Base-by-base conservation (phyloP, 2,329 filamentous ascomycete species). In the Ceratocystis cacaofunesta region DNA sequence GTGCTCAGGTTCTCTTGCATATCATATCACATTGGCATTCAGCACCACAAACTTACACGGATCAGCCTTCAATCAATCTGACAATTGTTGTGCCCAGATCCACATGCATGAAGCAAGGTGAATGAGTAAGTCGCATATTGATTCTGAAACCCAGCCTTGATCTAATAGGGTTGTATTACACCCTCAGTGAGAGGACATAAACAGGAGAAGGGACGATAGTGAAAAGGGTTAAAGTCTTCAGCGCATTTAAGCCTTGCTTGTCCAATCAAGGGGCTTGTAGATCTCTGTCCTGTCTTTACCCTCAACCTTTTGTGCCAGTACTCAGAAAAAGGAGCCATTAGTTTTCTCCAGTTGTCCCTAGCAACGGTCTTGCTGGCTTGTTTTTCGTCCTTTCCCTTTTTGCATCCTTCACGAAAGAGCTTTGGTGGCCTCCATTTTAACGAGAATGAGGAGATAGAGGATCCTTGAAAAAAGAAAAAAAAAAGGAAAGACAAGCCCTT, bases 361-460 rank as follows among this genome's bases (percentile, higher is more conserved):
- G 10, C 52, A 57, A 57, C 52, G 52, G 52, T 17, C 52, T 25
- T 12, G 52, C 22, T 57, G 52, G 28, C 52, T 25, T 57, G 52
- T 7, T 5, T 28, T 30, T 30, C 32, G 52, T 5, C 5, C 22
- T 28, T 30, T 57, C 28, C 52, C 52, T 32, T 57, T 57, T 30
- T 57, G 48, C 48, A 50, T 57, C 52, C 52, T 57, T 30, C 52
- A 30, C 6, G 15, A 57, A 57, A 57, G 52, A 57, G 52, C 52
- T 57, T 57, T 32, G 52, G 52, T 57, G 52, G 52, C 52, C 52
- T 57, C 52, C 52, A 57, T 57, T 57, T 57, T 57, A 32, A 57
- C 52, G 52, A 57, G 52, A 57, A 32, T 30, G 52, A 57, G 28
- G 17, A 57, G 52, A 30, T 57, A 32, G 22, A 57, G 28, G 52